Evolutionary conservation across 2,329 filamentous ascomycete genomes (phyloP).

Genomic region (Xylaria sp.): DNA sequence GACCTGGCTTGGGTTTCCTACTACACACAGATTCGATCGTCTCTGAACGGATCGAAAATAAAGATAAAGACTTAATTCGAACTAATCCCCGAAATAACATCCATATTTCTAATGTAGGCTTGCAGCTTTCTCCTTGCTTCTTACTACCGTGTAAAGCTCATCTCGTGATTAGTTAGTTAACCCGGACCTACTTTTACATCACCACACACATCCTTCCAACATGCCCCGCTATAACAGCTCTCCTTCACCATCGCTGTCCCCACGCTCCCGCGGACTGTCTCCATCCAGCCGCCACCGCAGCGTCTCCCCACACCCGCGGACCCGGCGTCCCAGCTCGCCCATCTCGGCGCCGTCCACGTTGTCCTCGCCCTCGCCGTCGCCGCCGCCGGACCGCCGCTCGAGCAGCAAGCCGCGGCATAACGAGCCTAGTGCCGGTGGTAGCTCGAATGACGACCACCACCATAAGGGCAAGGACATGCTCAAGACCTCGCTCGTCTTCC

Average conservation of each 20-base stretch:
- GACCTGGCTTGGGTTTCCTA: too few species aligned
- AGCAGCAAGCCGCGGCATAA: too few species aligned
- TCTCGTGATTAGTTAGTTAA: not conserved
- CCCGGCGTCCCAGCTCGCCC: not conserved
- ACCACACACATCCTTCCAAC: not conserved
- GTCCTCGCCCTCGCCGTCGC: not conserved
- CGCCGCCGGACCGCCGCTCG: constrained; percentile 3
- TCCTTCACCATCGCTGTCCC: constrained; percentile 23
- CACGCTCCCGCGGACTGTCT: constrained; percentile 23
- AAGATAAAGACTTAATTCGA: not conserved
- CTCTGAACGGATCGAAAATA: too few species aligned
- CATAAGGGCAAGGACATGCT: constrained; percentile 27
- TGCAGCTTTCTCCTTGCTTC: not conserved
- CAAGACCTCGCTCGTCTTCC: constrained; percentile 42
- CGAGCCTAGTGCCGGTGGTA: too few species aligned
- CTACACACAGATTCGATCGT: too few species aligned
- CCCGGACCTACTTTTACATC: not conserved
- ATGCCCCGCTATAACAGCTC: constrained; percentile 31
- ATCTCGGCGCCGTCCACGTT: too few species aligned
- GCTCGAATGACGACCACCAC: too few species aligned
- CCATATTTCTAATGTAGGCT: not conserved
- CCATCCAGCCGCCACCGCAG: constrained; percentile 11
- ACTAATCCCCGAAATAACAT: not conserved
- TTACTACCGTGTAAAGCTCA: not conserved
- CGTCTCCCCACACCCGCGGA: constrained; percentile 6